Percentiles rank a stretch among this genome's conserved stretches.
Conservation (phyloP, 2,329 filamentous ascomycete genomes). For the Sphaerulina vaccinii region DNA sequence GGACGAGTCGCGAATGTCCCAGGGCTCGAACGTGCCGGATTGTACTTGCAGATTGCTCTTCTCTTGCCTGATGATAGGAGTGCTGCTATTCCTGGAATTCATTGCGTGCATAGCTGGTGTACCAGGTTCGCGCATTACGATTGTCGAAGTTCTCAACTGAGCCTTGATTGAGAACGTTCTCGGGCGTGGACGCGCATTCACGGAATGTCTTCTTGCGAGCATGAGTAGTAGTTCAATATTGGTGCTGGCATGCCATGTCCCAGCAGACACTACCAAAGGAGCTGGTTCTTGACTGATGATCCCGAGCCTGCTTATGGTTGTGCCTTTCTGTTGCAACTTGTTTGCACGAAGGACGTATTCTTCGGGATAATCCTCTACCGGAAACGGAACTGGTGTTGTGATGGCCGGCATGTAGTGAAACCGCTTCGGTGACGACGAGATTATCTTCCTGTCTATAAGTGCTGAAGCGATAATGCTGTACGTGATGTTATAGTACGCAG, state of each 20-base stretch:
- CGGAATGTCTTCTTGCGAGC: conserved; percentile 1
- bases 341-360: conserved; percentile 17
- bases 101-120: conserved; percentile 9
- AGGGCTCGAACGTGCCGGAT: conserved; percentile 5
- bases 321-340: not conserved
- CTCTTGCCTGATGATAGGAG: conserved; percentile 9
- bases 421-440: conserved; percentile 5
- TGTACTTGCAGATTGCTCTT: conserved; percentile 5
- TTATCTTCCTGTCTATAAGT: conserved; percentile 7
- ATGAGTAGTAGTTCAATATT: conserved; percentile 13
- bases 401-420: conserved; percentile 13
- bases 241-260: not conserved
- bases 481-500: conserved; percentile 13
- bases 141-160: conserved; percentile 13
- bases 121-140: conserved; percentile 12
- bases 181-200: not conserved
- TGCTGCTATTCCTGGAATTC: not conserved
- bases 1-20: conserved; percentile 14
- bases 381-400: conserved; percentile 1
- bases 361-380: conserved; percentile 16
- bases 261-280: not conserved
- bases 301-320: conserved; percentile 7
- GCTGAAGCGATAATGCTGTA: conserved; percentile 18
- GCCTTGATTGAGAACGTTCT: conserved; percentile 12
- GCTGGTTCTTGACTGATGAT: conserved; percentile 19